These are phyloP conservation scores for Bipolaris bicolor DNA, from an alignment of 2,329 filamentous ascomycete species.

Conservation along the genomic window DNA sequence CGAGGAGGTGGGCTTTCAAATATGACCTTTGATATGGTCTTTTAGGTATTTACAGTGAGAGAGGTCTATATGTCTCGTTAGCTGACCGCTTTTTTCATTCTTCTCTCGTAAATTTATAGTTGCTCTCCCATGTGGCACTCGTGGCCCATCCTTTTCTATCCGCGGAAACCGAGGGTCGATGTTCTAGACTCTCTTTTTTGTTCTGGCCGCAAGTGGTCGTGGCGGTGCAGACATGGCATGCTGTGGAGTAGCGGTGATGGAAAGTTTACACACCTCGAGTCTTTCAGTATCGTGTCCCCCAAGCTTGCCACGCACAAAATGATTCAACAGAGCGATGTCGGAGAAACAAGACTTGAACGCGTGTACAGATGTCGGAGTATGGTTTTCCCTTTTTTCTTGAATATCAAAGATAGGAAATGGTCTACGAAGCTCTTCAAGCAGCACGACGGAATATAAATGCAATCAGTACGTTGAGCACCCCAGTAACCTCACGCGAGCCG, in stretches of 20 bases:
- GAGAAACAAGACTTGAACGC: background rate
- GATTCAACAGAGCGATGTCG: background rate
- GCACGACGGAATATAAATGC: background rate
- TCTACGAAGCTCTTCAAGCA: background rate
- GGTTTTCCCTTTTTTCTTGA: background rate
- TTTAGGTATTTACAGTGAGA: background rate
- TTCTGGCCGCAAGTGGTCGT: background rate
- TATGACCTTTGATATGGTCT: background rate
- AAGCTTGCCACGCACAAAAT: background rate
- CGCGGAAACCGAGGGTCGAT: background rate
- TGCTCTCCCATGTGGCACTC: background rate
- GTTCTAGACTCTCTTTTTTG: background rate
- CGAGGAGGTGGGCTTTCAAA: background rate
- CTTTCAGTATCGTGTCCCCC: background rate
- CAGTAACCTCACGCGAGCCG: background rate
- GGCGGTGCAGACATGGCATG: background rate
- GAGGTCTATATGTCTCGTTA: slow-evolving; percentile 10
- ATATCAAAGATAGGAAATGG: background rate
- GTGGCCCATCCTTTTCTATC: background rate
- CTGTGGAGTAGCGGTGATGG: background rate
- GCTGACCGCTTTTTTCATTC: slow-evolving; percentile 13
- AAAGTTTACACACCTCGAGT: background rate
- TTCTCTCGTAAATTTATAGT: background rate
- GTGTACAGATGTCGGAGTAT: background rate
- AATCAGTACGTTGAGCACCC: background rate